Conservation (phyloP, 2,329 filamentous ascomycete species). For the Hymenoscyphus repandus region DNA sequence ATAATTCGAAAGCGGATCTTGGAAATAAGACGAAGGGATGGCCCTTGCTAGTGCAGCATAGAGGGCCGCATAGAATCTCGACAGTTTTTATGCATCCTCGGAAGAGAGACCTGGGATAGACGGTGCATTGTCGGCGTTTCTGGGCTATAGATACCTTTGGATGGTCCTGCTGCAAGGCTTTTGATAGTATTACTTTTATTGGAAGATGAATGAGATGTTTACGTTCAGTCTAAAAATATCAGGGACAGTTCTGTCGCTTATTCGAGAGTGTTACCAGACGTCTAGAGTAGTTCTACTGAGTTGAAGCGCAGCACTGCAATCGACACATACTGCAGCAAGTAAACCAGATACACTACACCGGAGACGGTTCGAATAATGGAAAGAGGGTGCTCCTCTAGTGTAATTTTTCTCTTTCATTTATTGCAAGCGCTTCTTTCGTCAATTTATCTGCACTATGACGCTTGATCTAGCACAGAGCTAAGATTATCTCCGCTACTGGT, state of each 20-base stretch:
- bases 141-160: background rate
- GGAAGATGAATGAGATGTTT: background rate
- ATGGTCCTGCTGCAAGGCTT: background rate
- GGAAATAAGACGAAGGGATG: slow-evolving; percentile 7
- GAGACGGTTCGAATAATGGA: too few relatives aligned
- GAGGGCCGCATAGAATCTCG: slow-evolving; percentile 8
- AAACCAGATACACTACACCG: too few relatives aligned
- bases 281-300: too few relatives aligned
- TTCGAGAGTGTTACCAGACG: background rate
- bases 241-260: background rate
- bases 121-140: background rate
- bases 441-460: too few relatives aligned
- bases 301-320: too few relatives aligned
- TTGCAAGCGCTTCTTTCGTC: too few relatives aligned
- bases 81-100: background rate
- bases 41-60: slow-evolving; percentile 30
- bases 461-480: too few relatives aligned
- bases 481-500: too few relatives aligned
- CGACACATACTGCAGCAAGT: too few relatives aligned
- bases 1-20: slow-evolving; percentile 2
- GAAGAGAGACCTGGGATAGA: background rate
- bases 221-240: background rate
- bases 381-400: too few relatives aligned
- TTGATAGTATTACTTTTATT: background rate
- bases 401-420: too few relatives aligned